phyloP scores from a whole-genome alignment of 805 yeast genomes.

The Starmera caribaea region DNA sequence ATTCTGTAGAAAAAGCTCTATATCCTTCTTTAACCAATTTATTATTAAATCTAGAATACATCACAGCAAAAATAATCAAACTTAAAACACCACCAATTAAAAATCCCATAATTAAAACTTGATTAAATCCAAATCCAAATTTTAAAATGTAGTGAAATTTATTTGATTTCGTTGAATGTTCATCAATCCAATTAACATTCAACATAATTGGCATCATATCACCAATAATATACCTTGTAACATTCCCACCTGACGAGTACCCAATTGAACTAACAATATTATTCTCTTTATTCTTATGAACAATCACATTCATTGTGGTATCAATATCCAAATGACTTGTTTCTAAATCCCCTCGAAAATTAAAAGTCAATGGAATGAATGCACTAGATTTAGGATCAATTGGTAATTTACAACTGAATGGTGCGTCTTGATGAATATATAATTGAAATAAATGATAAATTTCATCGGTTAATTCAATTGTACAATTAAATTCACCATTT shows the following conservation, averaged over 20 bases:
- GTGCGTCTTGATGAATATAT: slow-evolving; percentile 70
- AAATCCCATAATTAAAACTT: slow-evolving; percentile 1
- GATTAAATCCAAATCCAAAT: background rate
- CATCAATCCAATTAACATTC: slow-evolving; percentile 46
- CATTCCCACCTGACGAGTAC: slow-evolving; percentile 51
- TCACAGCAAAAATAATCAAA: slow-evolving; percentile 6
- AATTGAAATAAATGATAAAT: slow-evolving; percentile 64
- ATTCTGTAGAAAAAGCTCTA: slow-evolving; percentile 9
- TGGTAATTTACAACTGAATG: slow-evolving; percentile 60
- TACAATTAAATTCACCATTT: slow-evolving; percentile 44
- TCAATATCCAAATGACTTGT: slow-evolving; percentile 65
- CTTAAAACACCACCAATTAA: slow-evolving; percentile 3
- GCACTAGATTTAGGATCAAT: slow-evolving; percentile 30
- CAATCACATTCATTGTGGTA: slow-evolving; percentile 40
- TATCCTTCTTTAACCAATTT: slow-evolving; percentile 11
- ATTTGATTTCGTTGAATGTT: slow-evolving; percentile 3
- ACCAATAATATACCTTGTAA: slow-evolving; percentile 57
- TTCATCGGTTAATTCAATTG: slow-evolving; percentile 53
- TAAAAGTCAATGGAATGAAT: slow-evolving; percentile 49
- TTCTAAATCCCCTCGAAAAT: slow-evolving; percentile 56
- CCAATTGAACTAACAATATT: slow-evolving; percentile 45
- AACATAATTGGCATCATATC: slow-evolving; percentile 47
- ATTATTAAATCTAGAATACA: slow-evolving; percentile 12
- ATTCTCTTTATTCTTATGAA: slow-evolving; percentile 24
- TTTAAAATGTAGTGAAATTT: background rate